These are phyloP conservation scores for Polyporus tsugae DNA, from an alignment of 1,284 basidiomycete genomes.

Conservation along the genomic window DNA sequence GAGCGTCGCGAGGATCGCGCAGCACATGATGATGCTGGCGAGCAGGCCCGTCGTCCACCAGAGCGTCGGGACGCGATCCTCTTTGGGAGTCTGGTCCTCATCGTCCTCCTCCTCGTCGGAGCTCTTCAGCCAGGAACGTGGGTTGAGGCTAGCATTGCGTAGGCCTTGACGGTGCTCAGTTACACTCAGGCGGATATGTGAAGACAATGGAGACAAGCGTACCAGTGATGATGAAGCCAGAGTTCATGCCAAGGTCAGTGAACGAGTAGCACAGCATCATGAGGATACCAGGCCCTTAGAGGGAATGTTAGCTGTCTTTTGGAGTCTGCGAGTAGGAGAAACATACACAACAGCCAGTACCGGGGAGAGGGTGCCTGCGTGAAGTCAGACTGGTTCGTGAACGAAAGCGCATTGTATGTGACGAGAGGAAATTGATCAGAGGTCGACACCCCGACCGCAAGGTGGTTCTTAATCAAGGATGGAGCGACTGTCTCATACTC, in stretches of 20 bases:
- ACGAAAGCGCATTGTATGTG: slow-evolving; percentile 54
- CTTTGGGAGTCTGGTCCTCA: slow-evolving; percentile 55
- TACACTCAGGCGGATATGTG: not conserved
- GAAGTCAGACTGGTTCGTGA: slow-evolving; percentile 51
- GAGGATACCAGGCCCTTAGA: slow-evolving; percentile 59
- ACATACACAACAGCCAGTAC: slow-evolving; percentile 66
- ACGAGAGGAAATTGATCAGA: slow-evolving; percentile 54
- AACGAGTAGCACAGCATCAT: slow-evolving; percentile 59
- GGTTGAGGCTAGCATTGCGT: slow-evolving; percentile 25
- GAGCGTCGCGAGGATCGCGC: slow-evolving; percentile 62
- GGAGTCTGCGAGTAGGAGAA: not conserved
- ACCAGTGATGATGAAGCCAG: slow-evolving; percentile 25
- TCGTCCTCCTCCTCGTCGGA: slow-evolving; percentile 40
- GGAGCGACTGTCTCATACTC: slow-evolving; percentile 50
- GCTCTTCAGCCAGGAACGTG: slow-evolving; percentile 33
- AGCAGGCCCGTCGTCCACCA: slow-evolving; percentile 66
- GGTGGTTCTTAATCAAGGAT: slow-evolving; percentile 59
- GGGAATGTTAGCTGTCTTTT: not conserved
- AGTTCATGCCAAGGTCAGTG: slow-evolving; percentile 35
- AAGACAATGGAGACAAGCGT: not conserved
- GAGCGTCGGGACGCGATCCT: slow-evolving; percentile 62
- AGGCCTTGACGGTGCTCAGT: slow-evolving; percentile 1
- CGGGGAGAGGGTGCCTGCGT: slow-evolving; percentile 61
- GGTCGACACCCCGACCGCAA: slow-evolving; percentile 51
- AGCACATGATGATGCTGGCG: slow-evolving; percentile 59